phyloP scores from a whole-genome alignment of 1,284 basidiomycete genomes.

The Volvariella surrecta region DNA sequence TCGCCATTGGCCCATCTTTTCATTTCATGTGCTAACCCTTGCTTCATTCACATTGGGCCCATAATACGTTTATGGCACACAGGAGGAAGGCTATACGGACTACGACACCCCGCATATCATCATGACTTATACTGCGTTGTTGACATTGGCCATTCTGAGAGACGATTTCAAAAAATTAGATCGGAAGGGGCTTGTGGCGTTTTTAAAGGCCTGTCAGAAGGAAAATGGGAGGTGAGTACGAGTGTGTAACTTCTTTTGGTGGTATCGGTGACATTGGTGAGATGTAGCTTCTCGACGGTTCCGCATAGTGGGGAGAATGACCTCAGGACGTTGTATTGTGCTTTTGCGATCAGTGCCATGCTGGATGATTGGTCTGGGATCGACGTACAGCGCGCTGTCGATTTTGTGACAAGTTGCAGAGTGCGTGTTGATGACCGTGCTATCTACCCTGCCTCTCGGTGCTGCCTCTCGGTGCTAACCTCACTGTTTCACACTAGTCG shows the following conservation, averaged over 20 bases:
- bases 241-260: background rate
- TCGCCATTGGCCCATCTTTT: too few relatives aligned
- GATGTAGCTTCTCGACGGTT: constrained; percentile 66
- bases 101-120: constrained; percentile 78
- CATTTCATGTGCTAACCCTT: too few relatives aligned
- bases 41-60: background rate
- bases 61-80: too few relatives aligned
- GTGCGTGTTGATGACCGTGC: constrained; percentile 28
- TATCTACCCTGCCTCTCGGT: constrained; percentile 1
- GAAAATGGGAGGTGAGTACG: constrained; percentile 69
- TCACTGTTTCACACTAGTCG: constrained; percentile 43
- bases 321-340: constrained; percentile 82
- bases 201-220: constrained; percentile 66
- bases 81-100: constrained; percentile 22
- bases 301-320: constrained; percentile 64
- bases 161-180: constrained; percentile 71
- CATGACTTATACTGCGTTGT: constrained; percentile 84
- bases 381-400: constrained; percentile 48
- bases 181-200: constrained; percentile 47
- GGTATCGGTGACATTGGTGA: constrained; percentile 4
- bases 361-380: constrained; percentile 74
- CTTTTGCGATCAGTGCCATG: constrained; percentile 75
- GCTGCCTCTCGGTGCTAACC: background rate
- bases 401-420: constrained; percentile 62
- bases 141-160: constrained; percentile 75